Base-by-base conservation (phyloP, 2,329 filamentous ascomycete species). In the Xylariaceae sp. region DNA sequence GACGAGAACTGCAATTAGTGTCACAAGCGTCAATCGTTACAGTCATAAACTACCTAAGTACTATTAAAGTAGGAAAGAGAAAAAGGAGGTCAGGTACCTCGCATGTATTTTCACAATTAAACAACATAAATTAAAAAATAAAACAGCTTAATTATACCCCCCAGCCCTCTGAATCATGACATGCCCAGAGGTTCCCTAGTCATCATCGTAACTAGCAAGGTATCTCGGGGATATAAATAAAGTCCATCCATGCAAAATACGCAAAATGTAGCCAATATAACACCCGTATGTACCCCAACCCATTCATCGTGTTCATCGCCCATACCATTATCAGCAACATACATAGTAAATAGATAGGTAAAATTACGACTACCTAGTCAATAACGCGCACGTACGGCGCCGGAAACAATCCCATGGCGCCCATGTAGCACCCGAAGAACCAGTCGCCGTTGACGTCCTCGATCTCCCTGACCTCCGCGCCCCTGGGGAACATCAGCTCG, bases 391-490 rank as follows among this genome's bases (percentile, higher is more conserved):
- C 89, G 79, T 93, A 93, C 7, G 85, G 83, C 6, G 87, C 87
- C 3, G 93, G 93, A 69, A 97, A 96, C 62, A 97, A 67, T 0
- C 91, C 93, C 65, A 85, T 87, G 20, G 76, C 77, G 0, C 91
- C 92, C 75, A 91, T 92, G 77, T 96, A 97, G 23, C 86, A 86
- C 0, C 93, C 93, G 75, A 88, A 89, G 67, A 83, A 92, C 93
- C 93, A 98, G 71, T 96, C 92, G 18, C 88, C 90, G 71, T 96
- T 96, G 46, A 96, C 85, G 71, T 95, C 89, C 70, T 93, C 89
- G 40, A 89, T 85, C 75, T 98, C 93, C 6, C 82, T 81, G 14
- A 98, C 83, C 72, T 95, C 90, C 0, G 93, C 92, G 9, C 89
- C 87, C 48, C 86, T 87, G 0, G 93, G 93, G 65, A 98, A 97